Conservation (phyloP, 2,329 filamentous ascomycete species). For the Xylaria multiplex region DNA sequence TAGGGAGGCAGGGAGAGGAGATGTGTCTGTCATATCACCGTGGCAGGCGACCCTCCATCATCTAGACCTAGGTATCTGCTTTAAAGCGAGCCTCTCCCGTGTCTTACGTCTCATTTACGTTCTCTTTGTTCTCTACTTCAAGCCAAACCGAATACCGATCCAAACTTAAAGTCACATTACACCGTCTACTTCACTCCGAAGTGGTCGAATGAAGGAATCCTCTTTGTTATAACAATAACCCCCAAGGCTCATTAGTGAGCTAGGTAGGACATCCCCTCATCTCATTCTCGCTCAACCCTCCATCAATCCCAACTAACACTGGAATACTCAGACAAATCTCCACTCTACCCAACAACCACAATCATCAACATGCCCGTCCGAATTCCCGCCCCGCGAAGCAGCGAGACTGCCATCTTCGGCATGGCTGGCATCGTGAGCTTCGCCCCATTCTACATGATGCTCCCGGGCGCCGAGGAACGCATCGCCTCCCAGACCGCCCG, state of each 20-base stretch:
- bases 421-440: conserved; percentile 64
- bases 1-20: neutral
- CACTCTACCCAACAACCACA: conserved; percentile 34
- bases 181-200: conserved; percentile 26
- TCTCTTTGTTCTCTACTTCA: conserved; percentile 26
- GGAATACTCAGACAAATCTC: conserved; percentile 28
- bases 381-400: conserved; percentile 60
- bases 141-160: neutral
- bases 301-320: conserved; percentile 28
- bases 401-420: conserved; percentile 64
- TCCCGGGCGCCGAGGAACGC: conserved; percentile 65
- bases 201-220: conserved; percentile 30
- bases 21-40: conserved; percentile 16
- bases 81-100: conserved; percentile 30
- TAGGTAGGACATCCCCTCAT: conserved; percentile 30
- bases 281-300: neutral
- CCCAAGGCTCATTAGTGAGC: conserved; percentile 32
- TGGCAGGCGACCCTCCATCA: conserved; percentile 16
- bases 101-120: neutral
- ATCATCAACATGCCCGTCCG: conserved; percentile 59
- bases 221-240: conserved; percentile 34
- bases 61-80: neutral
- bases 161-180: conserved; percentile 12
- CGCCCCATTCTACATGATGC: conserved; percentile 66
- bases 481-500: conserved; percentile 64